phyloP scores from a whole-genome alignment of 202 grass and related monocot species.

The Cymbopogon flexuosus region DNA sequence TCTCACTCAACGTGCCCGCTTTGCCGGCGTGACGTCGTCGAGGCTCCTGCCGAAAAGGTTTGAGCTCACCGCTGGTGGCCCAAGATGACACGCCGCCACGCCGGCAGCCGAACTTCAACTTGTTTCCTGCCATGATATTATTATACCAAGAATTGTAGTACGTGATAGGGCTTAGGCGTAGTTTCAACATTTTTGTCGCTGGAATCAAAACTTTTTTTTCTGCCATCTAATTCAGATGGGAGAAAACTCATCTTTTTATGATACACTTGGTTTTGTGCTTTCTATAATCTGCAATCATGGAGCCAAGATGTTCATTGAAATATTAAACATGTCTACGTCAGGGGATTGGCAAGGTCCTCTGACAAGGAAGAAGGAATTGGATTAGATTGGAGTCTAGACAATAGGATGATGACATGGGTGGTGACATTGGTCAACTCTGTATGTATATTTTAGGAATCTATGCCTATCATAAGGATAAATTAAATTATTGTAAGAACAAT shows the following conservation, averaged over 20 bases:
- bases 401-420: conserved; percentile 2
- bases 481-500: not conserved
- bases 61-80: not conserved
- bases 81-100: not conserved
- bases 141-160: not conserved
- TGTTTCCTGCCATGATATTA: too few species aligned
- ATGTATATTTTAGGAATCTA: not conserved
- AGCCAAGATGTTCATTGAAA: not conserved
- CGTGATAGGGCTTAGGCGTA: not conserved
- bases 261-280: not conserved
- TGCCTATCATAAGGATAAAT: not conserved
- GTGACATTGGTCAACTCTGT: not conserved
- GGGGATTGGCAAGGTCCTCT: not conserved
- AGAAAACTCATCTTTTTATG: not conserved
- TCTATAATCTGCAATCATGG: conserved; percentile 2
- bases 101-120: too few species aligned
- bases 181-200: not conserved
- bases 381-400: conserved; percentile 23
- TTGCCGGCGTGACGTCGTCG: conserved; percentile 42
- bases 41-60: conserved; percentile 23
- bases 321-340: not conserved
- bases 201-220: not conserved
- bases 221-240: not conserved
- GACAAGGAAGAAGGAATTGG: conserved; percentile 14
- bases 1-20: conserved; percentile 48